Evolutionary conservation across 108 stramenopile species (phyloP).

Genomic region (Discostella stelligeroides): DNA sequence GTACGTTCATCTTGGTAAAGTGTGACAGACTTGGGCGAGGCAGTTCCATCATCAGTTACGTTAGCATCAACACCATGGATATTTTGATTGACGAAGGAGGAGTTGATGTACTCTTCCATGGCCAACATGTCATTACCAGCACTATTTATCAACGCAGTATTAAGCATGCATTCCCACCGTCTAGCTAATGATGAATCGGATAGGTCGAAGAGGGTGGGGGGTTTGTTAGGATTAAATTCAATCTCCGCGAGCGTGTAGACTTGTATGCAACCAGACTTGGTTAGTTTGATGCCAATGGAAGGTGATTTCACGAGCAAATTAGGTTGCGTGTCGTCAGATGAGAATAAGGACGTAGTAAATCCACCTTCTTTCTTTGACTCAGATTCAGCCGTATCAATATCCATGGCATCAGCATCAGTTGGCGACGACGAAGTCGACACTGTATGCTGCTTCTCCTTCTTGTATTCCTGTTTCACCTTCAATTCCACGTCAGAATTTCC

Average conservation of each 20-base stretch:
- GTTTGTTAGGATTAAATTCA: constrained; percentile 39
- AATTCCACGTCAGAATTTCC: background rate
- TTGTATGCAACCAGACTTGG: constrained; percentile 22
- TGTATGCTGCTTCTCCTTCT: constrained; percentile 16
- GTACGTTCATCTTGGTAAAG: constrained; percentile 29
- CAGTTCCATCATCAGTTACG: background rate
- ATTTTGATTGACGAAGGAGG: constrained; percentile 11
- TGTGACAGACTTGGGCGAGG: constrained; percentile 18
- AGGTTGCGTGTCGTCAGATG: background rate
- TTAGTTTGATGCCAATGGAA: constrained; percentile 20
- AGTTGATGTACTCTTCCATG: constrained; percentile 43
- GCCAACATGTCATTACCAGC: constrained; percentile 56
- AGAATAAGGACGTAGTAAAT: background rate
- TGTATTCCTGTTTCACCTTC: background rate
- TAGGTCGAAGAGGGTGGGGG: constrained; percentile 34
- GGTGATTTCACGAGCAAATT: constrained; percentile 2
- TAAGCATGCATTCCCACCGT: constrained; percentile 70
- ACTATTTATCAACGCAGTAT: constrained; percentile 55
- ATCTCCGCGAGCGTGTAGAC: constrained; percentile 26
- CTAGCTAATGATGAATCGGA: constrained; percentile 58
- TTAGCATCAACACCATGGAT: constrained; percentile 10
- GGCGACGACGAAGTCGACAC: background rate
- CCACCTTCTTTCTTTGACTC: constrained; percentile 2
- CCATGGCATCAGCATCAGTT: constrained; percentile 33
- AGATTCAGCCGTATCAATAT: constrained; percentile 30